These are phyloP conservation scores for Pleurotus salmoneostramineus DNA, from an alignment of 768 basidiomycete species.

Conservation along the genomic window DNA sequence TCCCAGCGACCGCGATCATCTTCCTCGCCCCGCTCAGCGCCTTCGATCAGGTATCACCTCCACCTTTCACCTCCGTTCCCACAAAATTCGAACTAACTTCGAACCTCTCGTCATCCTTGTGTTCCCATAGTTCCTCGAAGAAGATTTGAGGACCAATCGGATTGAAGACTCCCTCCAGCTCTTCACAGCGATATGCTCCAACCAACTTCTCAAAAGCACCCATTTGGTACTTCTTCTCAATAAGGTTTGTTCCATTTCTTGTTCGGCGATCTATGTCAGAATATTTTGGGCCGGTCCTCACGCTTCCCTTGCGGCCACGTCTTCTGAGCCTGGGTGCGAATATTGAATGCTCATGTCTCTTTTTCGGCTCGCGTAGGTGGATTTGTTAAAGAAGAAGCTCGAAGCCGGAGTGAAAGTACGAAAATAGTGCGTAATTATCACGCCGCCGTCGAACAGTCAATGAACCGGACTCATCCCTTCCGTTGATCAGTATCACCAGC, in stretches of 20 bases:
- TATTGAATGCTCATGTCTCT: neutral
- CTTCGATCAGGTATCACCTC: conserved; percentile 67
- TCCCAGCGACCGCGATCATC: conserved; percentile 74
- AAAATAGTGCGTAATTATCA: conserved; percentile 65
- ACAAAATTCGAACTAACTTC: neutral
- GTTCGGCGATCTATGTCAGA: neutral
- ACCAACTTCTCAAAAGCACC: conserved; percentile 67
- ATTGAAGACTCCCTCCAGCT: conserved; percentile 81
- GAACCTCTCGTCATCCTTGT: neutral
- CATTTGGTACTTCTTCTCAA: conserved; percentile 76
- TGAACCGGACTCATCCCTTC: neutral
- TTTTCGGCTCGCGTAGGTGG: conserved; percentile 41
- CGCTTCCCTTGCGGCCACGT: neutral
- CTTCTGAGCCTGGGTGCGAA: neutral
- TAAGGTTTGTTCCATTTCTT: conserved; percentile 46
- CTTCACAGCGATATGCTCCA: conserved; percentile 72
- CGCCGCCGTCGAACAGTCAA: neutral
- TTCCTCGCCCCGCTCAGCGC: conserved; percentile 85
- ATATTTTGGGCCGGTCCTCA: conserved; percentile 8
- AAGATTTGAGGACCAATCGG: conserved; percentile 74
- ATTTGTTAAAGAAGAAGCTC: conserved; percentile 71
- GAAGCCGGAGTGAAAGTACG: conserved; percentile 62
- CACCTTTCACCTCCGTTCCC: neutral
- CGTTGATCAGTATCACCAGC: conserved; percentile 59
- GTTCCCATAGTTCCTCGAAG: conserved; percentile 64